Conservation (phyloP, 2,329 filamentous ascomycete species). For the Fusarium oligoseptatum region DNA sequence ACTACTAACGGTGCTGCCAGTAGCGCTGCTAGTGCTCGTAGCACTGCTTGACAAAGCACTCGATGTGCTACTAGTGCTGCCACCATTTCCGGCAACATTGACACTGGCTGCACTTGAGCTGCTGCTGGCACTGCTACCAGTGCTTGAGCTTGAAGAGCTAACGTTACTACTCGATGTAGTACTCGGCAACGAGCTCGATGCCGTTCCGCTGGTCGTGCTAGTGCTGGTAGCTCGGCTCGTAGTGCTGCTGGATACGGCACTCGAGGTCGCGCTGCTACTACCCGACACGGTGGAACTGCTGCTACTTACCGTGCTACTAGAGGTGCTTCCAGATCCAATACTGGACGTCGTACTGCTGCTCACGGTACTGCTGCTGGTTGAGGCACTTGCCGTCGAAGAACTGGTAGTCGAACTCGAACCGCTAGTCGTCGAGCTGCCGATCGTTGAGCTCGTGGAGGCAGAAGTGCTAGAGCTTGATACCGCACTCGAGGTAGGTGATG, state of each 20-base stretch:
- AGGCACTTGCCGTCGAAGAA: neutral
- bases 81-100: neutral
- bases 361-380: neutral
- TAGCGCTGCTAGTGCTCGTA: neutral
- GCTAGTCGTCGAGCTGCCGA: neutral
- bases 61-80: neutral
- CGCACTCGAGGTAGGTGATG: neutral
- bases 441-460: neutral
- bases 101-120: neutral
- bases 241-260: neutral
- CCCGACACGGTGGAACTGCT: neutral
- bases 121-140: neutral
- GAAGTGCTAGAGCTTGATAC: neutral
- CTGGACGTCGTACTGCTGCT: too few relatives aligned
- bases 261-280: constrained; percentile 1
- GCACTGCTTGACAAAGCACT: neutral
- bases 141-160: neutral
- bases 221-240: neutral
- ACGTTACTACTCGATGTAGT: neutral
- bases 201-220: neutral
- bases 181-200: neutral
- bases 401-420: neutral
- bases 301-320: neutral
- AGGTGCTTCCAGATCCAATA: too few relatives aligned
- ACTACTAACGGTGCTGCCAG: neutral